These are phyloP conservation scores for Puccinellia tenuiflora DNA, from an alignment of 176 grass and related monocot species.

Conservation along the genomic window DNA sequence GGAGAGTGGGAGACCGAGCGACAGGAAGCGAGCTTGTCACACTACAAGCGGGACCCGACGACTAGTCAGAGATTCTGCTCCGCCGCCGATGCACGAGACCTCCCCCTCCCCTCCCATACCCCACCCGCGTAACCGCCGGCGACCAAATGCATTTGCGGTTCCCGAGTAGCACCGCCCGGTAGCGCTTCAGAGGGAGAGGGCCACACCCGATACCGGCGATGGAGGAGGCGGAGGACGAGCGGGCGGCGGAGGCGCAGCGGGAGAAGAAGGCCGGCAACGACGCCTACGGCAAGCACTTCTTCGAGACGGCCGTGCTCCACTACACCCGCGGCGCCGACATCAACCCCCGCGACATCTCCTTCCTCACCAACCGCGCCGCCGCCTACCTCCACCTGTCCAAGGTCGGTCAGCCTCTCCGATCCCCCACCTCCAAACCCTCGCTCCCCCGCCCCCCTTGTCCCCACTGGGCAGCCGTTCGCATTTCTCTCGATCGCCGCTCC, in stretches of 20 bases:
- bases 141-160: not conserved
- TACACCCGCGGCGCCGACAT: slow-evolving; percentile 29
- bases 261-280: slow-evolving; percentile 22
- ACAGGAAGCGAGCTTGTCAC: no score
- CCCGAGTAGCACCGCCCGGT: not conserved
- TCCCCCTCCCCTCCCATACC: not conserved
- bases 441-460: not conserved
- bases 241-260: not conserved
- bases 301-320: slow-evolving; percentile 10
- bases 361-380: slow-evolving; percentile 52
- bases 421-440: not conserved
- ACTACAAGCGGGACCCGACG: not conserved
- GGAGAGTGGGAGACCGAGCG: not conserved
- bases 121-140: not conserved
- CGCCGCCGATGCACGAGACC: slow-evolving; percentile 11
- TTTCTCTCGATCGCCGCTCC: not conserved
- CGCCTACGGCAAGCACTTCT: not conserved
- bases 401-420: not conserved
- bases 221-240: not conserved
- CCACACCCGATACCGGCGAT: not conserved
- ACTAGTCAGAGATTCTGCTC: not conserved
- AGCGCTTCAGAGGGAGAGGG: no score
- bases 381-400: slow-evolving; percentile 47
- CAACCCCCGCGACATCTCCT: slow-evolving; percentile 44
- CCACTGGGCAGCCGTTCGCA: not conserved